phyloP scores from a whole-genome alignment of 306 rosid genomes.

The Prunus mume region DNA sequence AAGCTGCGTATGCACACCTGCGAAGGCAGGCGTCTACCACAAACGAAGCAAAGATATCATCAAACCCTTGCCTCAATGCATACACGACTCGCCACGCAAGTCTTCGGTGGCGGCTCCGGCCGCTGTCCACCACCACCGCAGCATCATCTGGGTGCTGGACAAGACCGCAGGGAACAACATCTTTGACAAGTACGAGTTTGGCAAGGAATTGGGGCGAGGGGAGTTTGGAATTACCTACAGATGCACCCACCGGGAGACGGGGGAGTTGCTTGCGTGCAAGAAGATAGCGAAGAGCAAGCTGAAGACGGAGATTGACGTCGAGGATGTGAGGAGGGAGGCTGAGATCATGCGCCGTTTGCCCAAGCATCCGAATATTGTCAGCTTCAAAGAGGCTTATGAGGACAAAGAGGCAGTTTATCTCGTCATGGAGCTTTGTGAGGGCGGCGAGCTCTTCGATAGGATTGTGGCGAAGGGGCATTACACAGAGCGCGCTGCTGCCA shows the following conservation, averaged over 20 bases:
- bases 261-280: constrained; percentile 63
- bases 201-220: constrained; percentile 78
- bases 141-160: constrained; percentile 25
- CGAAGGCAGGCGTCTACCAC: constrained; percentile 22
- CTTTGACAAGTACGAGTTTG: constrained; percentile 47
- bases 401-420: constrained; percentile 82
- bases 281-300: constrained; percentile 71
- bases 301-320: constrained; percentile 71
- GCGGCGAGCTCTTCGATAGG: constrained; percentile 89
- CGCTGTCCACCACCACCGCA: not conserved
- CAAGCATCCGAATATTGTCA: constrained; percentile 68
- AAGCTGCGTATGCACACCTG: constrained; percentile 67
- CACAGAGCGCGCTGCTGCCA: constrained; percentile 86
- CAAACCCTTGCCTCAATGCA: constrained; percentile 5
- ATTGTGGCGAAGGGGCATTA: constrained; percentile 82
- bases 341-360: constrained; percentile 84
- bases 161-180: constrained; percentile 47
- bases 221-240: constrained; percentile 77
- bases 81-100: constrained; percentile 7
- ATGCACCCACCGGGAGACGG: constrained; percentile 41
- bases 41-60: constrained; percentile 13
- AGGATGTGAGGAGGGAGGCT: constrained; percentile 86
- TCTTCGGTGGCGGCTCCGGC: not conserved
- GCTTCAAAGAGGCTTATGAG: constrained; percentile 76
- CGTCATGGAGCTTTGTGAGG: constrained; percentile 88